These are phyloP conservation scores for Pleurotus giganteus DNA, from an alignment of 768 basidiomycete species.

Conservation along the genomic window DNA sequence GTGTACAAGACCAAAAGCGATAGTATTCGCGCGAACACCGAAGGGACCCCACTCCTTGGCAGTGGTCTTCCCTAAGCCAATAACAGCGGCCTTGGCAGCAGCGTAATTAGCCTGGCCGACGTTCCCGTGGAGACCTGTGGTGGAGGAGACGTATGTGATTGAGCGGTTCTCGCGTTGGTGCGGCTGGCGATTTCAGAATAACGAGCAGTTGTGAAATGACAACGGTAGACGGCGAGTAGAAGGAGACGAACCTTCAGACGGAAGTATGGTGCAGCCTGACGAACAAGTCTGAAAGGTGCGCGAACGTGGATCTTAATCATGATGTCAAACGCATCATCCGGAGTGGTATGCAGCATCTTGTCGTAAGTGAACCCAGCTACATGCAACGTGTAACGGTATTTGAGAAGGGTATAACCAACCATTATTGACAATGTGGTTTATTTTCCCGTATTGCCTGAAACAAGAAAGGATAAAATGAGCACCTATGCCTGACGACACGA, in stretches of 20 bases:
- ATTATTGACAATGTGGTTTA: conserved; percentile 88
- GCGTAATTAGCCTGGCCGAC: conserved; percentile 86
- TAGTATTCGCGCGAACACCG: conserved; percentile 78
- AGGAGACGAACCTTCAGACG: conserved; percentile 57
- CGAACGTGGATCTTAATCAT: conserved; percentile 85
- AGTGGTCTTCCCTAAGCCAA: conserved; percentile 82
- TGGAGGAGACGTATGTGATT: conserved; percentile 81
- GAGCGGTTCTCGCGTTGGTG: conserved; percentile 65
- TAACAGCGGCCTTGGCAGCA: conserved; percentile 73
- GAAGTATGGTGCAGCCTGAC: conserved; percentile 83
- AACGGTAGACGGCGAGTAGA: neutral
- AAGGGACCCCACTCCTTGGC: conserved; percentile 87
- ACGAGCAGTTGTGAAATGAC: neutral
- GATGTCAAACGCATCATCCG: conserved; percentile 78
- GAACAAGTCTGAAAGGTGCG: conserved; percentile 82
- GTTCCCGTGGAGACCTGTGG: conserved; percentile 82
- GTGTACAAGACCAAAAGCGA: conserved; percentile 76
- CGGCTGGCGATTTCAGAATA: conserved; percentile 30
- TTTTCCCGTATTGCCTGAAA: conserved; percentile 71
- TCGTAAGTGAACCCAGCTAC: conserved; percentile 77
- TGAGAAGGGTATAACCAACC: conserved; percentile 32
- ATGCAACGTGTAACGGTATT: neutral
- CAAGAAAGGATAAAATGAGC: neutral
- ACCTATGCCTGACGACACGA: neutral
- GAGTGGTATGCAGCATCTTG: conserved; percentile 86